Conservation (phyloP, 1,284 basidiomycete species). For the Melanopsichium pennsylvanicum region DNA sequence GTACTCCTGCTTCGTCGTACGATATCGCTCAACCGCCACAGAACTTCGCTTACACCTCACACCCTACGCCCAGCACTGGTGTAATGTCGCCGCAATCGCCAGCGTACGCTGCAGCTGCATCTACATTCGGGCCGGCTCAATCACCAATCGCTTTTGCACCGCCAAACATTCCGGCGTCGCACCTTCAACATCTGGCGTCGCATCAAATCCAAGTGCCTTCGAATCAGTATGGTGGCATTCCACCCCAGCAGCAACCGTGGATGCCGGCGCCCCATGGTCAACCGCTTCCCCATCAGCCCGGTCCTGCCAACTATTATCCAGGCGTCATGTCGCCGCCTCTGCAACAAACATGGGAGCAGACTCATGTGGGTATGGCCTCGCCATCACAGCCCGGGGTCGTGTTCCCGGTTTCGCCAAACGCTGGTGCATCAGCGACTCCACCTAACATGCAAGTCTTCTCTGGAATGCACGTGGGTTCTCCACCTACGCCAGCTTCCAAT, state of each 20-base stretch:
- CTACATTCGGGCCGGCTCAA: conserved; percentile 3
- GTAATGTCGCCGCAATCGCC: conserved; percentile 6
- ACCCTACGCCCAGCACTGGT: conserved; percentile 2
- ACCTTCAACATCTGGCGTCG: conserved; percentile 17
- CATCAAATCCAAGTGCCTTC: not conserved
- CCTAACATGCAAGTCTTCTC: conserved; percentile 11
- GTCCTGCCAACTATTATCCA: not conserved
- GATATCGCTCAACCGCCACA: conserved; percentile 6
- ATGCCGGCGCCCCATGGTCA: conserved; percentile 9
- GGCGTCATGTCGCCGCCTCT: conserved; percentile 1
- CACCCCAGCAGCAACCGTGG: conserved; percentile 24
- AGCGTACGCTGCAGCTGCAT: conserved; percentile 1
- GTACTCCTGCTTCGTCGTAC: conserved; percentile 19
- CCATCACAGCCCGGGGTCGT: conserved; percentile 8
- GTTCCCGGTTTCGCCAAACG: conserved; percentile 7
- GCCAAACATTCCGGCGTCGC: conserved; percentile 12
- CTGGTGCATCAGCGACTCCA: not conserved
- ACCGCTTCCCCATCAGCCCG: conserved; percentile 8
- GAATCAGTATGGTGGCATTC: conserved; percentile 3
- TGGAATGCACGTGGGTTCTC: conserved; percentile 8
- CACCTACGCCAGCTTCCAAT: conserved; percentile 11
- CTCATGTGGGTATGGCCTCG: not conserved
- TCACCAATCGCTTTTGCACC: conserved; percentile 9
- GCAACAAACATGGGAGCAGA: conserved; percentile 18
- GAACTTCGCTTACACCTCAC: conserved; percentile 2